phyloP scores from a whole-genome alignment of 2,329 filamentous ascomycete genomes.

The Talaromyces sp. region DNA sequence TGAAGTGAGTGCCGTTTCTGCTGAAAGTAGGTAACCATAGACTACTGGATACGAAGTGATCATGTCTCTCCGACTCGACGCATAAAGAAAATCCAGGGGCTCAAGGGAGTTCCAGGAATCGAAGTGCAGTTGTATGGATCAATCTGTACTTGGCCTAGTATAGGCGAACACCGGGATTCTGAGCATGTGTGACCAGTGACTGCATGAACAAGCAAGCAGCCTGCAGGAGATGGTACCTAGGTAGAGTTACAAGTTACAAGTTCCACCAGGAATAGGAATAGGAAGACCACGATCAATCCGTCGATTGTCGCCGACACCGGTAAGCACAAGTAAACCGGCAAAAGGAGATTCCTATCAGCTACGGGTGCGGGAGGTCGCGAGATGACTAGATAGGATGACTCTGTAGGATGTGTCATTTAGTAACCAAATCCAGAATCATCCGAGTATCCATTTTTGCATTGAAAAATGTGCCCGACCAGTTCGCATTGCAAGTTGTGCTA shows the following conservation, averaged over 20 bases:
- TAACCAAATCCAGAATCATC: not conserved
- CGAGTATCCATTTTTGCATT: not conserved
- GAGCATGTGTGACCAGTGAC: not conserved
- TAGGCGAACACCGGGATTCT: not conserved
- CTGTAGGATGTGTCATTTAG: not conserved
- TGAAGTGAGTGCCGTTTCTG: not conserved
- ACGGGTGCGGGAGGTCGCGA: not conserved
- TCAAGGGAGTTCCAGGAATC: not conserved
- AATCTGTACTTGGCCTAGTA: not conserved
- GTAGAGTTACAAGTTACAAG: not conserved
- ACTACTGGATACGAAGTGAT: not conserved
- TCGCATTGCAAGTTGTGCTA: not conserved
- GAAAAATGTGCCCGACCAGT: not conserved
- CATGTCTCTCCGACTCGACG: not conserved
- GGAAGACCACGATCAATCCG: not conserved
- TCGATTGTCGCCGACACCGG: not conserved
- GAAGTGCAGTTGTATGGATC: not conserved
- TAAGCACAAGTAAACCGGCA: not conserved
- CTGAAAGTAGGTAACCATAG: not conserved
- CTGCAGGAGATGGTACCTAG: not conserved
- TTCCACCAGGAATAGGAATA: not conserved
- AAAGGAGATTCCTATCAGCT: not conserved
- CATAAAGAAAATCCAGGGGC: not conserved
- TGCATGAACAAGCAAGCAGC: not conserved
- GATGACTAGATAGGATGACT: not conserved